Base-by-base conservation (phyloP, 2,329 filamentous ascomycete genomes). In the Aspergillus ochraceoroseus region DNA sequence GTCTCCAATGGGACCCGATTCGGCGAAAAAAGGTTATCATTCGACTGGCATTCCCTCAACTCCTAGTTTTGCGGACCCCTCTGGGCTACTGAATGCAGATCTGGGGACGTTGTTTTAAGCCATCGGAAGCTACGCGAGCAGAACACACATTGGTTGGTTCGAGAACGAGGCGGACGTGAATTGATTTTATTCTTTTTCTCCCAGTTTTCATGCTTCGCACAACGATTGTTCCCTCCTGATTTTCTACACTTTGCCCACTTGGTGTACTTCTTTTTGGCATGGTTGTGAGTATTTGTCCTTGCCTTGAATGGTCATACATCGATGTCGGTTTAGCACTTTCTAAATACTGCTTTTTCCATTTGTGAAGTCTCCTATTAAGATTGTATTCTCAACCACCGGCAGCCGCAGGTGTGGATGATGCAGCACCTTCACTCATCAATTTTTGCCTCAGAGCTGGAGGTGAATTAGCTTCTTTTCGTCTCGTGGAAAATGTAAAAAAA, bases 391-490 rank as follows among this genome's bases (percentile, higher is more conserved):
- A 54, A 32, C 52, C 52, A 33, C 52, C 56, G 13, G 44, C 55
- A 8, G 57, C 56, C 38, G 51, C 54, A 38, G 56, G 59, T 48
- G 61, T 52, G 23, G 62, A 53, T 32, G 63, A 52, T 35, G 56
- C 52, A 41, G 61, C 56, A 46, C 70, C 66, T 47, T 67, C 68
- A 35, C 57, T 66, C 25, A 76, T 62, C 47, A 76, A 66, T 54
- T 75, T 76, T 55, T 74, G 70, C 46, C 73, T 65, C 53, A 76
- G 57, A 25, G 73, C 72, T 74, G 50, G 27, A 13, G 30, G 31
- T 32, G 11, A 15, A 36, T 59, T 54, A 60, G 56, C 46, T 18
- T 19, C 37, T 17, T 11, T 14, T 14, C 23, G 13, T 12, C 7
- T n/a, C n/a, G n/a, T n/a, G n/a, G n/a, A n/a, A n/a, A n/a, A n/a